Evolutionary conservation across 768 basidiomycete genomes (phyloP), one percentile per base, ranked within the genome.

Genomic region (Rhizopogon vinicolor): DNA sequence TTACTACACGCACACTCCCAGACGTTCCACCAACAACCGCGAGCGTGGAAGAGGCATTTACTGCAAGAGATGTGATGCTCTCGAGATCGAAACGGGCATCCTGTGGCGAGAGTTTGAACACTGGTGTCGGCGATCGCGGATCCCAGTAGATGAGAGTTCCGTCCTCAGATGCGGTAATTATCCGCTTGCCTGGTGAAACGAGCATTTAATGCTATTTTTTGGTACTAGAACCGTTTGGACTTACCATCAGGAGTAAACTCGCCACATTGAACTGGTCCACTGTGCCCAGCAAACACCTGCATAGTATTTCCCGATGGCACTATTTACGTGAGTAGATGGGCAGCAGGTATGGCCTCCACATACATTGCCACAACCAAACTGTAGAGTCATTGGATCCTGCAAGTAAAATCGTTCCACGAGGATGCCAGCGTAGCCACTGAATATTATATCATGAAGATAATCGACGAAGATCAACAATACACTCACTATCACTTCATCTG

Each of bases 351-450:
- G 22, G 9, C 5, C 5, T 35, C 7, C n/a, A 72, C 87, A 62
- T 70, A 97, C 96, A 74, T 76, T 98, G 93, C 94, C 94, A 99
- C 60, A 99, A 75, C 97, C 97, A 99, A 25, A 93, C 84, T 0
- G 91, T 96, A 7, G 87, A 82, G 70, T 98, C 96, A 61, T 96
- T 92, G 7, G 91, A 89, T 41, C 97, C 97, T 1, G 91, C 93
- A 5, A 98, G 78, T 0, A 99, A 79, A 2, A 96, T 87, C 40
- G 77, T 72, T 5, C 95, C 97, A 68, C 87, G 95, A 0, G 97
- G 97, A 76, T 99, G 97, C 96, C 96, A 99, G 74, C 84, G 78
- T 49, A 98, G 65, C 81, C 92, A 98, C 95, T 98, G 55, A 18
- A 56, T 5, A 54, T 35, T 45, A 55, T 59, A 49, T 33, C 31